Evolutionary conservation across 257 asterid species (phyloP).

Genomic region (Fraxinus pennsylvanica): DNA sequence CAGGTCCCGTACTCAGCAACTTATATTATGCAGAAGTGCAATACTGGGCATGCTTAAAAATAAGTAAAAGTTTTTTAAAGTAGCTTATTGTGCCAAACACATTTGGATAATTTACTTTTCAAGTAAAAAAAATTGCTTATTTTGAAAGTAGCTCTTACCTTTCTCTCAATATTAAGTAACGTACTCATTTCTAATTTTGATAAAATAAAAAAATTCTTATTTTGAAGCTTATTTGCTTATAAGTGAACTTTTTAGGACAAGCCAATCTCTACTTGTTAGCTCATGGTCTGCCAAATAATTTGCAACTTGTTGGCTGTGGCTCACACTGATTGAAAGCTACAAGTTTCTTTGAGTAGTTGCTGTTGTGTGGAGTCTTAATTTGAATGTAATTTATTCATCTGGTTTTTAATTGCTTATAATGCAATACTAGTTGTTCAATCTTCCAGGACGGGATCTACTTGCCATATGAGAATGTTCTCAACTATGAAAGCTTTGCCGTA

Average conservation of each 20-base stretch:
- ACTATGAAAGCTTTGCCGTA: slow-evolving; percentile 88
- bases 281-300: slow-evolving; percentile 6
- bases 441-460: slow-evolving; percentile 88
- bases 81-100: not conserved
- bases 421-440: slow-evolving; percentile 7
- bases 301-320: not conserved
- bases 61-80: too few relatives aligned
- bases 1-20: slow-evolving; percentile 49
- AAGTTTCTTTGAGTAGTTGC: not conserved
- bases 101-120: too few relatives aligned
- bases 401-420: slow-evolving; percentile 12
- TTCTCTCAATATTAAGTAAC: too few relatives aligned
- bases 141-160: too few relatives aligned
- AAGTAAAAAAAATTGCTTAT: too few relatives aligned
- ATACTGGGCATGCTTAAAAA: not conserved
- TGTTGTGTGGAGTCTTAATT: not conserved
- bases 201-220: too few relatives aligned
- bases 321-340: not conserved
- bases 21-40: not conserved
- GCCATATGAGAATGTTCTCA: slow-evolving; percentile 85
- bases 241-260: not conserved
- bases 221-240: too few relatives aligned
- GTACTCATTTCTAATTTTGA: too few relatives aligned
- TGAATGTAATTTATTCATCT: not conserved
- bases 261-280: not conserved